Evolutionary conservation across 768 basidiomycete species (phyloP), one percentile per base, ranked within the genome.

Genomic region (Naganishia friedmannii): DNA sequence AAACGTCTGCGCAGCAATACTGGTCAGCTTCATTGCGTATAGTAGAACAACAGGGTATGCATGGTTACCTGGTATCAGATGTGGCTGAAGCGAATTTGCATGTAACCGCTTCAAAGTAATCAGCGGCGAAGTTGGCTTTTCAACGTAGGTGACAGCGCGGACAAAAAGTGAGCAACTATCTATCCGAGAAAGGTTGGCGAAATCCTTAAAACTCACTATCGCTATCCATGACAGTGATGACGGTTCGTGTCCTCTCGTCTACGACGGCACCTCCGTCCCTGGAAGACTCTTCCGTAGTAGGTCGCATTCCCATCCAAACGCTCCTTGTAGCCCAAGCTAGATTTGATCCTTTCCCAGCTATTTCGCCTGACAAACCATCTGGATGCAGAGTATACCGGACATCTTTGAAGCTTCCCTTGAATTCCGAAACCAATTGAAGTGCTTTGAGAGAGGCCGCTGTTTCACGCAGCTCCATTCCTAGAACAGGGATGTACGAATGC

Each of bases 391-490:
- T 74, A 68, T 74, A 75, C 32, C 74, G 70, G 53, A 78, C 77
- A 53, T 76, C 76, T 56, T 72, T 72, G 69, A 78, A 78, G 31
- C 45, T 42, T 19, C 68, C 70, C n/a, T 68, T 39, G 72, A 76
- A 78, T 60, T 78, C 76, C 53, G 67, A 68, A 23, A 75, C 67
- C 45, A 78, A 71, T 28, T 72, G 69, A 37, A 67, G 67, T 23
- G 76, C 77, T 69, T 78, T 78, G 8, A 65, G 66, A 10, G 68
- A 70, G 19, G 73, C 71, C 17, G 74, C 76, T 31, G 70, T 46
- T 68, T 78, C 77, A 28, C 75, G 71, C 34, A 72, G 74, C 67
- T 78, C 77, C 74, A 76, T 75, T 26, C 75, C 77, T 21, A 78
- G 70, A 23, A 77, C 75, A 45, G 76, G 75, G 72, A 74, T 72